Evolutionary conservation across 495 filamentous ascomycete genomes (phyloP).

Genomic region (Lophiotrema nucula): DNA sequence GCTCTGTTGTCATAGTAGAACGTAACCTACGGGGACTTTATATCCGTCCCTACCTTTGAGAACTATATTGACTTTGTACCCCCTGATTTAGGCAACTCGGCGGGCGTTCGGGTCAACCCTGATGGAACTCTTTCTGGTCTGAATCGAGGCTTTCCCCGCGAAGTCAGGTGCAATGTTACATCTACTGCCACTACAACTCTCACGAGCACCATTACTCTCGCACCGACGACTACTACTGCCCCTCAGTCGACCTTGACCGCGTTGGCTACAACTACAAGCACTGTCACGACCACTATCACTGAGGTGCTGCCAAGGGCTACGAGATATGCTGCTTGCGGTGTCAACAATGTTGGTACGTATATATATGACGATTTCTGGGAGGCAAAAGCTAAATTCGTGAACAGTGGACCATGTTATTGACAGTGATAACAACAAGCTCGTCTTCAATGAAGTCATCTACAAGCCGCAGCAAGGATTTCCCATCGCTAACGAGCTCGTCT

Average conservation of each 20-base stretch:
- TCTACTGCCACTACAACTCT: background rate
- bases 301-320: background rate
- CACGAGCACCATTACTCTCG: background rate
- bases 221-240: background rate
- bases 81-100: background rate
- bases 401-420: conserved; percentile 6
- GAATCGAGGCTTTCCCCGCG: conserved; percentile 1
- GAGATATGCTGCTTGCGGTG: conserved; percentile 9
- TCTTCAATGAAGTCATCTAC: conserved; percentile 13
- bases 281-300: conserved; percentile 6
- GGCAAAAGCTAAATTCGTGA: background rate
- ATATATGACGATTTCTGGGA: background rate
- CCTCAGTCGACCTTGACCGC: background rate
- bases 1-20: too few relatives aligned
- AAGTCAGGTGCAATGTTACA: background rate
- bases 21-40: too few relatives aligned
- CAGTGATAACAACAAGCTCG: background rate
- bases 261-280: background rate
- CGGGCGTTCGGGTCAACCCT: conserved; percentile 1
- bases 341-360: conserved; percentile 14
- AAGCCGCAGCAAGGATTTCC: conserved; percentile 5
- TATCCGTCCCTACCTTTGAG: too few relatives aligned
- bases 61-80: too few relatives aligned
- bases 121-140: conserved; percentile 4
- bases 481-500: conserved; percentile 5